phyloP scores from a whole-genome alignment of 2,329 filamentous ascomycete species.

The Chaetomiaceae sp. region DNA sequence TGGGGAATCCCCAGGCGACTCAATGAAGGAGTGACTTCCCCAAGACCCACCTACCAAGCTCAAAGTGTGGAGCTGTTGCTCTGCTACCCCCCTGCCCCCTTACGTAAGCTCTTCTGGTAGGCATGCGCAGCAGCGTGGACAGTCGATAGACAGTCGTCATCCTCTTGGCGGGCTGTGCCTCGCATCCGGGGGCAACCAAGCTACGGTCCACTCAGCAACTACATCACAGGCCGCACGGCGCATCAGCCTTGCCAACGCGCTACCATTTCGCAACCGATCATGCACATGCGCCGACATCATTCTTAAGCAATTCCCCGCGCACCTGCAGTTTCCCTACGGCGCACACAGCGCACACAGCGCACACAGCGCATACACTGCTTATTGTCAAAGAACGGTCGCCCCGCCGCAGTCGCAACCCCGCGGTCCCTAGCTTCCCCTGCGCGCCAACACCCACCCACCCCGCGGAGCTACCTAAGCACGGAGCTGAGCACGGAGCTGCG shows the following conservation, averaged over 20 bases:
- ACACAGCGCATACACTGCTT: too few species aligned
- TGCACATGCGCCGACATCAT: neutral
- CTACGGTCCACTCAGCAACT: constrained; percentile 15
- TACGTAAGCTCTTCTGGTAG: constrained; percentile 6
- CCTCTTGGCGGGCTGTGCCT: constrained; percentile 20
- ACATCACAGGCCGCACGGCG: constrained; percentile 4
- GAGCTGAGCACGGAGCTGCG: neutral
- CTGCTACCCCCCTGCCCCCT: neutral
- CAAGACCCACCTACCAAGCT: neutral
- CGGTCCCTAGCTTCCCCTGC: constrained; percentile 2
- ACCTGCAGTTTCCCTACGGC: neutral
- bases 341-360: too few species aligned
- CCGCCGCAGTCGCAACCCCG: constrained; percentile 2
- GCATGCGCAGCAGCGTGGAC: neutral
- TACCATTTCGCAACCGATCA: neutral
- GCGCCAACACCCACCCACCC: neutral
- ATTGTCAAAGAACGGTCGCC: neutral
- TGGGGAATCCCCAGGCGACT: too few species aligned
- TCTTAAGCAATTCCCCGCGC: neutral
- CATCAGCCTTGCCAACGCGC: neutral
- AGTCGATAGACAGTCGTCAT: constrained; percentile 18
- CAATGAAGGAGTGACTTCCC: too few species aligned
- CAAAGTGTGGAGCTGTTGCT: neutral
- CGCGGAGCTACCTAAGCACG: neutral
- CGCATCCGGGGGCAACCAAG: constrained; percentile 13